A percentile compares a stretch with the other conserved stretches of the same genome.
phyloP scores from a whole-genome alignment of 2,329 filamentous ascomycete genomes.

The Aspergillus novofumigatus region DNA sequence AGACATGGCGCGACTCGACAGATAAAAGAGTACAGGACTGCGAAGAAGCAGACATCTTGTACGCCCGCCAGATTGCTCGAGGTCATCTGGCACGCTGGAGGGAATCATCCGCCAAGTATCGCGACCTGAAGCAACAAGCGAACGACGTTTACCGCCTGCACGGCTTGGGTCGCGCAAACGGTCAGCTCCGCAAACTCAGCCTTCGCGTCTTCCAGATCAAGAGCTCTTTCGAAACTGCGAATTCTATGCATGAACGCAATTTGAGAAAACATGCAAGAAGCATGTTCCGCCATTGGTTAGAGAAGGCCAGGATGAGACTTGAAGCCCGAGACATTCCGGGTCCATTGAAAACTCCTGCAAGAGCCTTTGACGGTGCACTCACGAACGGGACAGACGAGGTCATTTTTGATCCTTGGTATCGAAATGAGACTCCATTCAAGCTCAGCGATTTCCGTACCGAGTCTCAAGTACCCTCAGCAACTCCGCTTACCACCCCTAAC shows the following conservation, averaged over 20 bases:
- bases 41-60: constrained; percentile 36
- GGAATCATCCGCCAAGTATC: constrained; percentile 29
- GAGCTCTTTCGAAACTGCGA: constrained; percentile 49
- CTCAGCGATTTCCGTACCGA: constrained; percentile 31
- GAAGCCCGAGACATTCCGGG: constrained; percentile 28
- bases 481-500: constrained; percentile 38
- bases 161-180: constrained; percentile 44
- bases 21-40: constrained; percentile 31
- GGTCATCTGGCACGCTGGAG: constrained; percentile 36
- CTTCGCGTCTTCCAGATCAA: constrained; percentile 55
- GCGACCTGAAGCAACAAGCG: constrained; percentile 43
- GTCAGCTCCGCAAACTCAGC: constrained; percentile 53
- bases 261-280: constrained; percentile 52
- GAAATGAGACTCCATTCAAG: constrained; percentile 35
- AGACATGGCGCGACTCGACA: constrained; percentile 42
- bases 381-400: constrained; percentile 19
- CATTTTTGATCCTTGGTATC: constrained; percentile 35
- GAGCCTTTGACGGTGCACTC: constrained; percentile 17
- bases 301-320: constrained; percentile 36
- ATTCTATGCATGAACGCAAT: constrained; percentile 50
- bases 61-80: constrained; percentile 36
- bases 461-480: constrained; percentile 30
- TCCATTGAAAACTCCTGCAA: constrained; percentile 25
- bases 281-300: constrained; percentile 54
- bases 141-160: constrained; percentile 44